Conservation (phyloP, 2,329 filamentous ascomycete genomes). For the Pestalotiopsis sp. region DNA sequence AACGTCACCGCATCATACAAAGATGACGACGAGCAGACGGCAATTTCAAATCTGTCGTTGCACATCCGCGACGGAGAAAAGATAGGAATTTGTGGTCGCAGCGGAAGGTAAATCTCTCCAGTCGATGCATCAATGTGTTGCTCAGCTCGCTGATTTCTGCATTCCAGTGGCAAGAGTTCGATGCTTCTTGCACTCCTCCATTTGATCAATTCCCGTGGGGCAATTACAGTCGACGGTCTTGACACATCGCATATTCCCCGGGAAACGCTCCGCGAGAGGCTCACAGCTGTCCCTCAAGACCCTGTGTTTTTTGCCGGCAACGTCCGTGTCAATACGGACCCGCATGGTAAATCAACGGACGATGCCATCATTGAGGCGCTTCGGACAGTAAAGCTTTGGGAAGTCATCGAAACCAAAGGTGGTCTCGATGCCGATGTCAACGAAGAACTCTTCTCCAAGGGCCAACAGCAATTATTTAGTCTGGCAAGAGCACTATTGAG, state of each 20-base stretch:
- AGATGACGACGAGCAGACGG: not conserved
- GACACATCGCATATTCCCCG: conserved; percentile 32
- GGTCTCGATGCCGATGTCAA: conserved; percentile 40
- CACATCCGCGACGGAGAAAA: conserved; percentile 35
- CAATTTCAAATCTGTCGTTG: conserved; percentile 20
- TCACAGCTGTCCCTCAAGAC: conserved; percentile 55
- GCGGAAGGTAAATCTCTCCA: conserved; percentile 25
- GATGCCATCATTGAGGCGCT: conserved; percentile 47
- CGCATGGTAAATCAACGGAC: conserved; percentile 39
- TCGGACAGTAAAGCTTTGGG: conserved; percentile 48
- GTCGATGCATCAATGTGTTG: not conserved
- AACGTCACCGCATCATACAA: conserved; percentile 6
- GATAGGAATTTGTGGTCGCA: conserved; percentile 40
- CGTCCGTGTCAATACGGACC: conserved; percentile 53
- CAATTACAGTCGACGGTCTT: conserved; percentile 47
- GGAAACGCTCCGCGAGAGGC: conserved; percentile 25
- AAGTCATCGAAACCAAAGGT: conserved; percentile 39
- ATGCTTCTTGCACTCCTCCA: conserved; percentile 42
- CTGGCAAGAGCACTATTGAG: conserved; percentile 49
- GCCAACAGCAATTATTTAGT: conserved; percentile 54
- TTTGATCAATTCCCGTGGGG: conserved; percentile 36
- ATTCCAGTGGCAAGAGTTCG: conserved; percentile 46
- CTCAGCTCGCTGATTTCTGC: not conserved
- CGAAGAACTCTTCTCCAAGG: conserved; percentile 38
- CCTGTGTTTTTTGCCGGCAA: conserved; percentile 51